phyloP scores from a whole-genome alignment of 176 grass and related monocot species.

The Canna indica region DNA sequence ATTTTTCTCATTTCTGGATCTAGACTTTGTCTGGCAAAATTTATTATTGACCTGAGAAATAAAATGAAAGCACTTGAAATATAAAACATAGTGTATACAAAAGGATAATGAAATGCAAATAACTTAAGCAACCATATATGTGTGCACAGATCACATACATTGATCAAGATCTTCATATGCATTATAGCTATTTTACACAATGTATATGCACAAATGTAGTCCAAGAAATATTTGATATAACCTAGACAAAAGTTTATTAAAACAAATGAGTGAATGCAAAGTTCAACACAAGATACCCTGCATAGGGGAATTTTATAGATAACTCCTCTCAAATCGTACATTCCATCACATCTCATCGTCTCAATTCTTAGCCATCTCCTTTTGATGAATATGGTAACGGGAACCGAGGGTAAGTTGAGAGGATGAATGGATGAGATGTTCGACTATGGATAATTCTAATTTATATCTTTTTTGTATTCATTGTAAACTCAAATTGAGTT shows the following conservation, averaged over 20 bases:
- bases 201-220: neutral
- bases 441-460: too few relatives aligned
- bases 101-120: neutral
- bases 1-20: conserved; percentile 66
- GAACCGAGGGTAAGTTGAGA: too few relatives aligned
- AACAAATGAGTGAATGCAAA: too few relatives aligned
- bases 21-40: conserved; percentile 81
- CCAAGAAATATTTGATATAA: too few relatives aligned
- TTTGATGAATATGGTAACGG: too few relatives aligned
- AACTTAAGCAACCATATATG: neutral
- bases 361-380: too few relatives aligned
- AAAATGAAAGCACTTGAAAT: conserved; percentile 1
- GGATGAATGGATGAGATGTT: too few relatives aligned
- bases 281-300: neutral
- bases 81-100: neutral
- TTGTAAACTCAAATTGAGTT: too few relatives aligned
- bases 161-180: neutral
- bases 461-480: too few relatives aligned
- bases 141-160: neutral
- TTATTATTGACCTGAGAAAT: conserved; percentile 69
- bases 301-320: neutral
- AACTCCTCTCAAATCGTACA: too few relatives aligned
- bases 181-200: neutral
- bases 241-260: too few relatives aligned
- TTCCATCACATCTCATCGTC: too few relatives aligned